Evolutionary conservation across 129 eudicot genomes (phyloP), one percentile per base, ranked within the genome.

Genomic region (Pseudognaphalium luteoalbum): DNA sequence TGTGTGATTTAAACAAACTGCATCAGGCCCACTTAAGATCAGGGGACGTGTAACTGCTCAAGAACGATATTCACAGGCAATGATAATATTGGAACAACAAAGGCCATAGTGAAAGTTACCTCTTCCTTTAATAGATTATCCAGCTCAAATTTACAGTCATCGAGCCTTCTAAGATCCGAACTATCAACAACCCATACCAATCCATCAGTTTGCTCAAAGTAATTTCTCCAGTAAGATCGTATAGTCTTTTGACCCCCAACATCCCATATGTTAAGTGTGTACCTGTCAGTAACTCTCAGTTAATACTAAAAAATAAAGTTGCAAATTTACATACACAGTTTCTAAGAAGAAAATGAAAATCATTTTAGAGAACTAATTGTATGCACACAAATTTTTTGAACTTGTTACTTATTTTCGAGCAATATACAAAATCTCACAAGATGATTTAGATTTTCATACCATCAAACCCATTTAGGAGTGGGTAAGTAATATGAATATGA

Each of bases 131-230:
- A 85, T 14, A 93, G 87, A 87, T 93, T 93, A 76, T 93, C 91
- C 75, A 88, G 83, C 80, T 93, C 97, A 81, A 83, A 86, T 78
- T 82, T 93, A 82, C 97, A 93, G 70, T 91, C 97, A 76, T 88
- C 90, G 30, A 91, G 86, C 63, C 98, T 83, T 65, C 98, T 82
- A 73, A 91, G 91, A 91, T 93, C 98, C 1, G 97, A 93, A 85
- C 98, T 93, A 81, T 93, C 97, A 68, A 93, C 98, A 67, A 93
- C 97, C 98, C 97, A 93, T 9, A 94, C 91, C 78, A 94, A 83
- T 20, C 98, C 98, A 86, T 94, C 97, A 37, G 97, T 91, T 82
- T 94, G 98, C 83, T 94, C 98, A 74, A 94, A 94, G 81, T 94
- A 94, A 84, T 94, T 94, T 85, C 98, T 94, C 98, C 98, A 94